These are phyloP conservation scores for Rhododendron ovatum DNA, from an alignment of 148 eudicot genomes.

Conservation along the genomic window DNA sequence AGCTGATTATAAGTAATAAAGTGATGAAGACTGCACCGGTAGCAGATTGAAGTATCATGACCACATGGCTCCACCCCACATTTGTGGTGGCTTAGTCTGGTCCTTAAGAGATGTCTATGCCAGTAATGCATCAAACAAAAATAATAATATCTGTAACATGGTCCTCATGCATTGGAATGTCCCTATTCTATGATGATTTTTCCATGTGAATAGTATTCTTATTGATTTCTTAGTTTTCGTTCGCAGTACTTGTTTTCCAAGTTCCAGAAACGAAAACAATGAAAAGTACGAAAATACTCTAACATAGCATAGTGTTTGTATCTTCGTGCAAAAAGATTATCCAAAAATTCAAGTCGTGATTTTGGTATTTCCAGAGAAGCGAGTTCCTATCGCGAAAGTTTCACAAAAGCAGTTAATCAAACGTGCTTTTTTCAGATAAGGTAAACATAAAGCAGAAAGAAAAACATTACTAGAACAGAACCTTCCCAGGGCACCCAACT, in stretches of 20 bases:
- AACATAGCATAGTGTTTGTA: background rate
- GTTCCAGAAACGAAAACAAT: background rate
- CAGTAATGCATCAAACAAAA: background rate
- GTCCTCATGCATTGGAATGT: background rate
- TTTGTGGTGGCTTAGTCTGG: background rate
- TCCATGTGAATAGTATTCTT: background rate
- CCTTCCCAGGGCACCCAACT: background rate
- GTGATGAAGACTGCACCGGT: background rate
- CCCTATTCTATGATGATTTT: background rate
- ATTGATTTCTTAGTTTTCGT: background rate
- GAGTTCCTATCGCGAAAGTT: background rate
- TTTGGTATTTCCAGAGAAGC: background rate
- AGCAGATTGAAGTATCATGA: background rate
- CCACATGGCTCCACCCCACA: background rate
- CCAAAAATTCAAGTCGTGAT: background rate
- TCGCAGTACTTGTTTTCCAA: background rate
- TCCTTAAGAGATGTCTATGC: background rate
- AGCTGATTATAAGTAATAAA: background rate
- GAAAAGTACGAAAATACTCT: background rate
- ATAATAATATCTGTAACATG: background rate
- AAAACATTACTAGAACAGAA: background rate
- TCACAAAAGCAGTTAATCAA: background rate
- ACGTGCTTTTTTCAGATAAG: background rate
- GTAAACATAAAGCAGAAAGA: background rate
- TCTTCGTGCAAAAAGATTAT: background rate